These are phyloP conservation scores for Moesziomyces globuligerus DNA, from an alignment of 1,284 basidiomycete species.

Conservation along the genomic window DNA sequence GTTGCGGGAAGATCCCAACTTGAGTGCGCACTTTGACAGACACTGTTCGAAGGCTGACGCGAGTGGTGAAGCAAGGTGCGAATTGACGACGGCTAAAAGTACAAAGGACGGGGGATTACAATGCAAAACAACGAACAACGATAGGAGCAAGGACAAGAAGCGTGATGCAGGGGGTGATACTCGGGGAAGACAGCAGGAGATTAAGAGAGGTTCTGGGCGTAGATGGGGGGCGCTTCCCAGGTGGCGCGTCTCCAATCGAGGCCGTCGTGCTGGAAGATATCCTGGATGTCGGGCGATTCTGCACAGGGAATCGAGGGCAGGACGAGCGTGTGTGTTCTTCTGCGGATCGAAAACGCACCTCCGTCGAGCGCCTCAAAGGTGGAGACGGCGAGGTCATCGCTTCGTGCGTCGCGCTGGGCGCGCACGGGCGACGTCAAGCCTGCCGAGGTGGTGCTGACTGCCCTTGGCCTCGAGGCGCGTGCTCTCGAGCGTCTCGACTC, in stretches of 20 bases:
- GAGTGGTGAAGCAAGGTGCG: background rate
- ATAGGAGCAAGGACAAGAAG: background rate
- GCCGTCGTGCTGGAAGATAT: slow-evolving; percentile 48
- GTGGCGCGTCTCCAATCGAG: slow-evolving; percentile 46
- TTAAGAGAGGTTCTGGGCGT: slow-evolving; percentile 10
- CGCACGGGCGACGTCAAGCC: slow-evolving; percentile 8
- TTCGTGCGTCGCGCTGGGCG: slow-evolving; percentile 17
- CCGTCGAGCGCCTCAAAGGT: slow-evolving; percentile 19
- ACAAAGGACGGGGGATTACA: slow-evolving; percentile 6
- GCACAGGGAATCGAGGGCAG: slow-evolving; percentile 20
- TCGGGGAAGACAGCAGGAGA: background rate
- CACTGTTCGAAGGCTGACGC: too few species aligned
- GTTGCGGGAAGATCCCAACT: too few species aligned
- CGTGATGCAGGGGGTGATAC: too few species aligned
- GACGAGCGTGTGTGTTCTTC: slow-evolving; percentile 19
- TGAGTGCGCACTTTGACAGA: too few species aligned
- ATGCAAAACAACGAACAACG: background rate
- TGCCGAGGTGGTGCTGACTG: slow-evolving; percentile 19
- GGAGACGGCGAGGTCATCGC: slow-evolving; percentile 22
- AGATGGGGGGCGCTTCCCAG: slow-evolving; percentile 48
- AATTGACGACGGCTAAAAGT: slow-evolving; percentile 1
- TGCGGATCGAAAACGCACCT: slow-evolving; percentile 32
- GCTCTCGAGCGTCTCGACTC: background rate
- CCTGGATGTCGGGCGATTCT: slow-evolving; percentile 36
- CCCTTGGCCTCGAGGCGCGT: slow-evolving; percentile 7